Evolutionary conservation across 345 rosid genomes (phyloP), one percentile per base, ranked within the genome.

Genomic region (Viola odorata): DNA sequence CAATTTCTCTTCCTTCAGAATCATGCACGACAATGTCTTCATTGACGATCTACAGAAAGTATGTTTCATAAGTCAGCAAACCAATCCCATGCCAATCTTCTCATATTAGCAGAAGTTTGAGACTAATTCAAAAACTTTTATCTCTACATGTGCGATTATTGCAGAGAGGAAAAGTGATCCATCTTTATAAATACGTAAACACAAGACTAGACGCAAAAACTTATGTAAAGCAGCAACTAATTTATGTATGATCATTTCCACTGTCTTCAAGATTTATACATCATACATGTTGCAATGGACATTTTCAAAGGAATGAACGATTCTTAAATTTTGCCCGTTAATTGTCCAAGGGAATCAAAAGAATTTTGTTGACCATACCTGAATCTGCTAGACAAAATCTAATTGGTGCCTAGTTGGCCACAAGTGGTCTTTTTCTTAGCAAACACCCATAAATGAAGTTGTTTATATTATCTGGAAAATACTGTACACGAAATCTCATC

Each of bases 1-100:
- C 89, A 66, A 90, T 77, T 79, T 84, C 84, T 73, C 75, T 81
- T 66, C 97, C 97, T 71, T 81, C 83, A 12, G 95, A 84, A 79
- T 94, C 91, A 65, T 57, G 84, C 57, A 94, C 96, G 14, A 66
- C 54, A 64, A 88, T 51, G 50, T 84, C 78, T 67, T 84, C 97
- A 61, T 60, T 51, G 52, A 73, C 63, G 62, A 91, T 90, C 98
- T 91, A 76, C 71, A 76, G 41, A 42, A 71, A 65, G 32, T 0
- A 55, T 61, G 54, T 53, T 58, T 50, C 50, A 41, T 39, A 48
- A 44, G 12, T 60, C 50, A 6, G 53, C 6, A 55, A 52, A 55
- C 23, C 47, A 60, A 53, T 15, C 50, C 37, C 16, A 58, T 52
- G 55, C 59, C 65, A 11, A 41, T 58, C 58, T 32, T 8, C 44